Conservation (phyloP, 306 rosid species). For the Myrica gale region DNA sequence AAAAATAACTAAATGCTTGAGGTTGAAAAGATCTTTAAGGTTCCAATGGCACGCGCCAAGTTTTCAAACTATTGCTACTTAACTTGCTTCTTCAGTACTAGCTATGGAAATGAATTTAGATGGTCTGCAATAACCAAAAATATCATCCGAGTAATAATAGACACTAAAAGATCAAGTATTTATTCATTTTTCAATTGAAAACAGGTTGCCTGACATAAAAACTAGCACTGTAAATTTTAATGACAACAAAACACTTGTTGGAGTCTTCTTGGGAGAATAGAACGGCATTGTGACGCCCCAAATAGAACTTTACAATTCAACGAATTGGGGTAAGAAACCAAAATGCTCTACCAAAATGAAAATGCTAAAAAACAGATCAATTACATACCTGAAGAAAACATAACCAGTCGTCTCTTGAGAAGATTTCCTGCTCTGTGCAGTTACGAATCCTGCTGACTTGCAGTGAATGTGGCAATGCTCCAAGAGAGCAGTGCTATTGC, state of each 20-base stretch:
- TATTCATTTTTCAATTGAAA: background rate
- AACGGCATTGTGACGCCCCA: background rate
- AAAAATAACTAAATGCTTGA: background rate
- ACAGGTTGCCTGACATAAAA: no score
- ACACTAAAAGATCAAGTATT: background rate
- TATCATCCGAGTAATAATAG: background rate
- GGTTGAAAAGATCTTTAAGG: background rate
- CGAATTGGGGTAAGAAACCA: background rate
- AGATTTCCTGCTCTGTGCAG: constrained; percentile 84
- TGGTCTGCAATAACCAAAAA: background rate
- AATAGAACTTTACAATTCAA: background rate
- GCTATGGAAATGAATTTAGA: background rate
- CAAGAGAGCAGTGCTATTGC: constrained; percentile 85
- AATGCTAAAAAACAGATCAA: background rate
- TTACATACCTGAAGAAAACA: constrained; percentile 70
- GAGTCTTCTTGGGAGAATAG: background rate
- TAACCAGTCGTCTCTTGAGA: constrained; percentile 84
- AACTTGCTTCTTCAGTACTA: background rate
- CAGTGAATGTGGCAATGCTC: constrained; percentile 87
- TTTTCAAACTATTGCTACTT: background rate
- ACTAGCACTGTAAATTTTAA: no score
- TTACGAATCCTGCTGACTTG: constrained; percentile 74
- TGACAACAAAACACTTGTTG: no score
- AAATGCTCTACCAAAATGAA: background rate
- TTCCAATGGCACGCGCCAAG: background rate